A percentile compares a stretch with the other conserved stretches of the same genome.
Evolutionary conservation across 2,329 filamentous ascomycete genomes (phyloP).

Genomic region (Aspergillus versicolor): DNA sequence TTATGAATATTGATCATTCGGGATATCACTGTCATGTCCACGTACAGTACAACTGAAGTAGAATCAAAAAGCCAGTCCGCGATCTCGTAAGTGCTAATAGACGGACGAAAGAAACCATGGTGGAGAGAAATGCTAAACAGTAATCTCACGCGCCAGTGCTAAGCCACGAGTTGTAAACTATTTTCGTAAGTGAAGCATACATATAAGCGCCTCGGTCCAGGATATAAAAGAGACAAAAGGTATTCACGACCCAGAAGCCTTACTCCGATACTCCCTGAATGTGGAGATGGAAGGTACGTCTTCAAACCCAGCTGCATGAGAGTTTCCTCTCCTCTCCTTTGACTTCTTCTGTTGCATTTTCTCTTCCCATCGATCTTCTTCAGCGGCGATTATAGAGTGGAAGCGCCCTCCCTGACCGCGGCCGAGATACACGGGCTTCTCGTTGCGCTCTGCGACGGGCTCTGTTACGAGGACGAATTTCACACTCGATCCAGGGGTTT

Average conservation of each 20-base stretch:
- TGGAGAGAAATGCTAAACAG: neutral
- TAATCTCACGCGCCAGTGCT: neutral
- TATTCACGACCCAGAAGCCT: constrained; percentile 28
- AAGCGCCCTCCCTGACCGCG: constrained; percentile 53
- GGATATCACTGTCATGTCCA: constrained; percentile 1
- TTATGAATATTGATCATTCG: neutral
- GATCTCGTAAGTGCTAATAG: neutral
- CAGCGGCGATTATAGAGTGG: constrained; percentile 50
- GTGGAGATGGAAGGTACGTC: constrained; percentile 26
- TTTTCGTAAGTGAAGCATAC: neutral
- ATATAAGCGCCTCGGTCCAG: neutral
- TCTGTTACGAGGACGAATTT: constrained; percentile 74
- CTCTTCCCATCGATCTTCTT: constrained; percentile 53
- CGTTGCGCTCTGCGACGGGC: constrained; percentile 62
- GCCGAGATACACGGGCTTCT: constrained; percentile 53
- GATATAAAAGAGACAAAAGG: neutral
- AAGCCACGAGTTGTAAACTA: neutral
- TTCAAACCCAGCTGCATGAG: constrained; percentile 10
- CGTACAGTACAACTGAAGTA: neutral
- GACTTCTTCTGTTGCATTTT: constrained; percentile 34
- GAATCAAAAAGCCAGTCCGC: neutral
- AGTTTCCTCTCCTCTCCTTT: constrained; percentile 23
- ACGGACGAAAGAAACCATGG: neutral
- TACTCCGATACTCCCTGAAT: constrained; percentile 48
- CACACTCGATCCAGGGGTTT: constrained; percentile 65